These are phyloP conservation scores for Pecoramyces ruminantium DNA, from an alignment of 192 early-diverging fungal species.

Conservation along the genomic window DNA sequence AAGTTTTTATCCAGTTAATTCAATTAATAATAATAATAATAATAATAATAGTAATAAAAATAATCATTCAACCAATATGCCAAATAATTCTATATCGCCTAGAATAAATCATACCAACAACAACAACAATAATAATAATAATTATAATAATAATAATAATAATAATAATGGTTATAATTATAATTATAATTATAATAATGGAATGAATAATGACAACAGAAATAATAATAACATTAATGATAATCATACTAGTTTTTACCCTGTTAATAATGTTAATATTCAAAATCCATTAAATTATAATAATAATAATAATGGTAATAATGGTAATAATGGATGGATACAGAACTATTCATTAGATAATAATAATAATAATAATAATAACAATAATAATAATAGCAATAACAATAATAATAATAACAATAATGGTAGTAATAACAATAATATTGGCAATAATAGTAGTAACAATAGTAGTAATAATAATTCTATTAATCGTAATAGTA, in stretches of 20 bases:
- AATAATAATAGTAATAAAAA: neutral
- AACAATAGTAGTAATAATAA: neutral
- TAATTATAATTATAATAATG: neutral
- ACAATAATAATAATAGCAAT: too few relatives aligned
- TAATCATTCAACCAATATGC: neutral
- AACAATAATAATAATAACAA: too few relatives aligned
- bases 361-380: neutral
- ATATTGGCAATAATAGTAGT: too few relatives aligned
- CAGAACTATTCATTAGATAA: neutral
- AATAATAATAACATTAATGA: neutral
- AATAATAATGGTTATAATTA: too few relatives aligned
- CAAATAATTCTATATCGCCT: too few relatives aligned
- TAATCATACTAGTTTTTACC: neutral
- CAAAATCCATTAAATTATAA: neutral
- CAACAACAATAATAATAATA: too few relatives aligned
- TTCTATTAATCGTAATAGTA: neutral
- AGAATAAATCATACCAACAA: too few relatives aligned
- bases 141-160: too few relatives aligned
- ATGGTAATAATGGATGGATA: neutral
- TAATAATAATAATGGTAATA: neutral
- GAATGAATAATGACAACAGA: too few relatives aligned
- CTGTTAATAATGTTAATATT: neutral
- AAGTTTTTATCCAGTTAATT: neutral
- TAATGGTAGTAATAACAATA: too few relatives aligned
- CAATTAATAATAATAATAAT: neutral